These are phyloP conservation scores for Claviceps cyperi DNA, from an alignment of 2,329 filamentous ascomycete genomes.

Conservation along the genomic window DNA sequence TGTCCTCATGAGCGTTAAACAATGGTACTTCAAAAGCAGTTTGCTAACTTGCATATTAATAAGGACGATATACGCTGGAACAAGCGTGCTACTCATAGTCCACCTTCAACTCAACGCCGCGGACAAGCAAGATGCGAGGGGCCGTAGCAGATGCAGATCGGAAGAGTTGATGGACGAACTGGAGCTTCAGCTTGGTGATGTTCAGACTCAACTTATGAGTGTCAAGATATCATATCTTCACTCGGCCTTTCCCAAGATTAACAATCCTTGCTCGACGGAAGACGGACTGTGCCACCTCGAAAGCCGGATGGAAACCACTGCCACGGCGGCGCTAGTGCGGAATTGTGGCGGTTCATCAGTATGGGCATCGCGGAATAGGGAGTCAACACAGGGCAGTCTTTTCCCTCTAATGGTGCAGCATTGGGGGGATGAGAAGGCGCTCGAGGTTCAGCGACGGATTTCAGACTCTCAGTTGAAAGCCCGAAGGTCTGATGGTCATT, in stretches of 20 bases:
- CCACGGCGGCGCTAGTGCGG: conserved; percentile 34
- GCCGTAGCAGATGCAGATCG: conserved; percentile 25
- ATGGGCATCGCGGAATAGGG: conserved; percentile 33
- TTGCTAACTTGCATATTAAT: neutral
- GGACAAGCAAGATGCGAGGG: conserved; percentile 1
- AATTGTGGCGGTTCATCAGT: conserved; percentile 35
- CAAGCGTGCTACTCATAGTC: conserved; percentile 33
- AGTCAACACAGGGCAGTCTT: conserved; percentile 22
- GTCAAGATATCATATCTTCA: conserved; percentile 40
- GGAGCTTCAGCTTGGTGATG: conserved; percentile 39
- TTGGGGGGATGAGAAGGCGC: conserved; percentile 32
- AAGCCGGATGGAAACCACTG: conserved; percentile 38
- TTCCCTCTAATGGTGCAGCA: conserved; percentile 31
- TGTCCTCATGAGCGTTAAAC: too few relatives aligned
- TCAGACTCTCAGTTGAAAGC: conserved; percentile 4
- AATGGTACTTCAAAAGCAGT: too few relatives aligned
- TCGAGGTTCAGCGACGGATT: conserved; percentile 6
- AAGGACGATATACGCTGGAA: conserved; percentile 28
- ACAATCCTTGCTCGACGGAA: conserved; percentile 7
- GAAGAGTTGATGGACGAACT: conserved; percentile 45
- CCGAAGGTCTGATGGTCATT: neutral
- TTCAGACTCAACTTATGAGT: conserved; percentile 33
- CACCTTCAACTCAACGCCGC: conserved; percentile 23
- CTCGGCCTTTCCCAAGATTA: conserved; percentile 34
- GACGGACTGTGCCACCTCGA: conserved; percentile 24